Percentiles rank a stretch among this genome's conserved stretches.
Conservation (phyloP, 345 rosid species). For the Psidium guajava region DNA sequence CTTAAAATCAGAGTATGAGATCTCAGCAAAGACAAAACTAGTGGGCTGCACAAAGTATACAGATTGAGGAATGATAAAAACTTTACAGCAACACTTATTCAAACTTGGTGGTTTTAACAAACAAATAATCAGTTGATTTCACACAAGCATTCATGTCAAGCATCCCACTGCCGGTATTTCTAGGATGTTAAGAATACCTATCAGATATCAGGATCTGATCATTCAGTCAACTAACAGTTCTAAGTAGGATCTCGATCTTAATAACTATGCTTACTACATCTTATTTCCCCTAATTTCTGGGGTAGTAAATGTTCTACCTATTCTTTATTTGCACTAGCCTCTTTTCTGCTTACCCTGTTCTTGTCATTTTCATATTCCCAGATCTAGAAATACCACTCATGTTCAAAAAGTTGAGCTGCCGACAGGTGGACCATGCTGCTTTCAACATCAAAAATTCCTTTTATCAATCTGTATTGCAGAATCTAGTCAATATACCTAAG, state of each 20-base stretch:
- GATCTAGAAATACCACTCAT: background rate
- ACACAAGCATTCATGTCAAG: background rate
- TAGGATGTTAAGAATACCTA: background rate
- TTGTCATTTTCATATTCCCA: background rate
- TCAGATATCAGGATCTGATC: background rate
- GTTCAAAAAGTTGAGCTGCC: background rate
- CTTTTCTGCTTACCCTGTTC: background rate
- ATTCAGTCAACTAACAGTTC: background rate
- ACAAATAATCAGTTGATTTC: background rate
- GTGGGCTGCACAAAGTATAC: background rate
- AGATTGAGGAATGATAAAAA: background rate
- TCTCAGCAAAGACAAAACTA: background rate
- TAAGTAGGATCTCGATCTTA: background rate
- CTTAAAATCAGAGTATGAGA: background rate
- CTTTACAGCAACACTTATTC: background rate
- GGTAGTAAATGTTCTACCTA: background rate
- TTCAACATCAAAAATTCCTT: background rate
- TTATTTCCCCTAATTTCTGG: background rate
- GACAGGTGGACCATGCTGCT: background rate
- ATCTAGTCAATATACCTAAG: background rate
- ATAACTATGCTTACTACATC: background rate
- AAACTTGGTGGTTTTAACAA: background rate
- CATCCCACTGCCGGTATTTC: background rate
- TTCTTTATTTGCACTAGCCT: background rate
- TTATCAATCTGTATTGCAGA: background rate